phyloP scores from a whole-genome alignment of 768 basidiomycete genomes.

The Royoungia palumana region DNA sequence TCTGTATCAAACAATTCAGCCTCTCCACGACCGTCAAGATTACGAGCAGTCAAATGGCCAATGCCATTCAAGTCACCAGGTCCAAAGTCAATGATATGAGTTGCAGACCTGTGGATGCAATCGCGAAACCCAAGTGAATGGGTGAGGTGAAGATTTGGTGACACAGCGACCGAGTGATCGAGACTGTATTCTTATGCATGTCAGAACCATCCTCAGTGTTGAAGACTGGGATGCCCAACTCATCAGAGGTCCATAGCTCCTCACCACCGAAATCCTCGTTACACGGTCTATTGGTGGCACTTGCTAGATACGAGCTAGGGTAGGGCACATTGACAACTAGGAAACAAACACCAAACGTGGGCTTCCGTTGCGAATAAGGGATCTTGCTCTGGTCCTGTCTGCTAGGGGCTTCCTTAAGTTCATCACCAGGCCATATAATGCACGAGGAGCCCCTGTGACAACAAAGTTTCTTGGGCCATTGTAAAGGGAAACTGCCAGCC shows the following conservation, averaged over 20 bases:
- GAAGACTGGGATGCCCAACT: constrained; percentile 81
- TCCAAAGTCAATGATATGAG: constrained; percentile 95
- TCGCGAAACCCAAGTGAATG: constrained; percentile 92
- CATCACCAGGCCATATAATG: constrained; percentile 92
- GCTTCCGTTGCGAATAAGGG: constrained; percentile 92
- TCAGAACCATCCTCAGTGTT: constrained; percentile 93
- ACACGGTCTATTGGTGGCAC: constrained; percentile 71
- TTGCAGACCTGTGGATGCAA: constrained; percentile 84
- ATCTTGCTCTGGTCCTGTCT: constrained; percentile 93
- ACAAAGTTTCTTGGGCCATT: constrained; percentile 92
- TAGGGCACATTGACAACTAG: constrained; percentile 95
- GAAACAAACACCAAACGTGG: constrained; percentile 90
- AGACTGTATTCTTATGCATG: constrained; percentile 62
- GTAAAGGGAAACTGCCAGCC: constrained; percentile 83
- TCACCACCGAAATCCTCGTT: constrained; percentile 70
- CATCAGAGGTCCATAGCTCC: constrained; percentile 69
- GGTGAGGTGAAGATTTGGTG: constrained; percentile 91
- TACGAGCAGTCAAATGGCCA: constrained; percentile 84
- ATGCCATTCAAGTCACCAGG: constrained; percentile 93
- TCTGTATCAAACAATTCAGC: constrained; percentile 76
- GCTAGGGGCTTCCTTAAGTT: constrained; percentile 84
- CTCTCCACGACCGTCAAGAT: constrained; percentile 88
- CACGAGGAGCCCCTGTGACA: constrained; percentile 85
- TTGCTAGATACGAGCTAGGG: constrained; percentile 82
- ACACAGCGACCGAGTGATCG: constrained; percentile 83